These are phyloP conservation scores for Solanum neorickii DNA, from an alignment of 257 asterid species.

Conservation along the genomic window DNA sequence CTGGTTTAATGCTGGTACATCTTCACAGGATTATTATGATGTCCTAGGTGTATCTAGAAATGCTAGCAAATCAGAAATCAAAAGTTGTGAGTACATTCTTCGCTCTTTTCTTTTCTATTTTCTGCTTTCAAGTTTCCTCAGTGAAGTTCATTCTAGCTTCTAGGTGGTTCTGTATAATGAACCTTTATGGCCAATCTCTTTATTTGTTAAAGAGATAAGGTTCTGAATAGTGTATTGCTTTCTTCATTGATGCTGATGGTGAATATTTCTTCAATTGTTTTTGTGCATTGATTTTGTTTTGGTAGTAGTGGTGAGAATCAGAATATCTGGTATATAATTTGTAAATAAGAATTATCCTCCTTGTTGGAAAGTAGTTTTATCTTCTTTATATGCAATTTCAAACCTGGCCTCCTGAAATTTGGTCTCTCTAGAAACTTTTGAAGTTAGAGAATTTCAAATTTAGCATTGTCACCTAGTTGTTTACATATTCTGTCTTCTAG, in stretches of 20 bases:
- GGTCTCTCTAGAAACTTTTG: not conserved
- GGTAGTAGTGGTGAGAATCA: not conserved
- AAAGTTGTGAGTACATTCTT: constrained; percentile 55
- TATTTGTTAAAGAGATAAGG: not conserved
- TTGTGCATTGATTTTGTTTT: not conserved
- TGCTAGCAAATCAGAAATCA: constrained; percentile 85
- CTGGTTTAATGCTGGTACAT: not conserved
- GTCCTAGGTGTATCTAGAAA: constrained; percentile 86
- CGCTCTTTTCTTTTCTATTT: not conserved
- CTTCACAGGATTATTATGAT: constrained; percentile 69
- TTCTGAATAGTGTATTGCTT: not conserved
- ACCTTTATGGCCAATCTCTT: not conserved
- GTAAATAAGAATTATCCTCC: not conserved
- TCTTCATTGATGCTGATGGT: not conserved
- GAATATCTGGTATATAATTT: not conserved
- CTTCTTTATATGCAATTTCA: not conserved
- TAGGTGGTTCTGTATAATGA: not conserved
- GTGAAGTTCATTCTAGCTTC: not conserved
- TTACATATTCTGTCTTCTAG: not conserved
- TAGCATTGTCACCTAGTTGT: not conserved
- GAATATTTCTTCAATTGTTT: not conserved
- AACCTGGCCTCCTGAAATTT: not conserved
- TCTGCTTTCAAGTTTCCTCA: not conserved
- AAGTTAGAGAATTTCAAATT: not conserved
- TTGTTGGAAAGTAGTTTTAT: not conserved